Percentiles rank a stretch among this genome's conserved stretches.
These are phyloP conservation scores for Paraconiothyrium brasiliense DNA, from an alignment of 2,329 filamentous ascomycete genomes.

Conservation along the genomic window DNA sequence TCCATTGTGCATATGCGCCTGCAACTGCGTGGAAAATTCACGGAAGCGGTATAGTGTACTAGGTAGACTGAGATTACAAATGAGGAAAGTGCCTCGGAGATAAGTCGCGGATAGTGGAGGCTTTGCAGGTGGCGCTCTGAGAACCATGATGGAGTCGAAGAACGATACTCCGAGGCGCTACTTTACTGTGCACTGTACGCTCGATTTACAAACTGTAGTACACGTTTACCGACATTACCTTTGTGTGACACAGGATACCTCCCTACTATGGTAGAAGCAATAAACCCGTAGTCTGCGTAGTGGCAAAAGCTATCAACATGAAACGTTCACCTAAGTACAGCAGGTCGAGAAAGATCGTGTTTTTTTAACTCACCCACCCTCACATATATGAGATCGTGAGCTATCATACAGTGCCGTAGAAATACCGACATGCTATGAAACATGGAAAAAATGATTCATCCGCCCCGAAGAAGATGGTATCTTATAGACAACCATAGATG, in stretches of 20 bases:
- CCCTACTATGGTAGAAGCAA: too few species aligned
- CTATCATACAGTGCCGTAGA: conserved; percentile 14
- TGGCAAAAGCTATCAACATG: not conserved
- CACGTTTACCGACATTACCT: too few species aligned
- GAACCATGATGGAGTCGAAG: not conserved
- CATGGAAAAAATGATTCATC: not conserved
- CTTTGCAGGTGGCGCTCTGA: not conserved
- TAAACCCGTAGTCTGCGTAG: not conserved
- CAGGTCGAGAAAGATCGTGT: not conserved
- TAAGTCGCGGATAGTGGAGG: conserved; percentile 13
- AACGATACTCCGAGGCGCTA: too few species aligned
- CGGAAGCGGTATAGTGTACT: conserved; percentile 4
- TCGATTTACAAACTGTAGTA: too few species aligned
- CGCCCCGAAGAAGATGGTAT: conserved; percentile 13
- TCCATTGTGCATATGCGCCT: conserved; percentile 5
- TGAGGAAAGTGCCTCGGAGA: conserved; percentile 12
- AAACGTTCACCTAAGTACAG: not conserved
- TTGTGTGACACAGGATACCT: too few species aligned
- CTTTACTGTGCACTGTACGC: too few species aligned
- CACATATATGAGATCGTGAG: conserved; percentile 11
- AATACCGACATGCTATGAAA: conserved; percentile 12
- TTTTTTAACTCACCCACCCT: conserved; percentile 3
- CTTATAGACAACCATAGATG: conserved; percentile 13
- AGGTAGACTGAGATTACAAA: conserved; percentile 13
- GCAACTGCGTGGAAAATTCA: not conserved